Conservation (phyloP, 2,329 filamentous ascomycete genomes). For the Arthrinium phaeospermum region DNA sequence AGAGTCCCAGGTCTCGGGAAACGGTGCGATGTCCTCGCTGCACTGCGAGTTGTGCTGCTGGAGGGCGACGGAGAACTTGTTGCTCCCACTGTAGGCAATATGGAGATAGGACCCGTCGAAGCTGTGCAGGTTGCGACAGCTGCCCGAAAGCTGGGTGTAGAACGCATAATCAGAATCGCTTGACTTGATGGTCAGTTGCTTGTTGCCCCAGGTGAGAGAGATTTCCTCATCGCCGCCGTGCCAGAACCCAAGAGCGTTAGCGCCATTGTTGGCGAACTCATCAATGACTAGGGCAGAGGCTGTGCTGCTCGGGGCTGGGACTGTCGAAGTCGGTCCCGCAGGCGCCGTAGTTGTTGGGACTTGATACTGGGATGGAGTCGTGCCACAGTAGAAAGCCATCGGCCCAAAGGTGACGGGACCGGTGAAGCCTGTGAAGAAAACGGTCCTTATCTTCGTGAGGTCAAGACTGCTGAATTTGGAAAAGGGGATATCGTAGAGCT, state of each 20-base stretch:
- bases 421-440: slow-evolving; percentile 56
- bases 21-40: slow-evolving; percentile 60
- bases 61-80: slow-evolving; percentile 67
- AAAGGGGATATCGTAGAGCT: slow-evolving; percentile 64
- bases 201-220: slow-evolving; percentile 54
- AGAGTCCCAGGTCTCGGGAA: slow-evolving; percentile 71
- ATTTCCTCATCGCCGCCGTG: slow-evolving; percentile 69
- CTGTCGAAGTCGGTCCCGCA: slow-evolving; percentile 50
- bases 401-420: slow-evolving; percentile 58
- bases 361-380: slow-evolving; percentile 54
- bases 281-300: slow-evolving; percentile 63
- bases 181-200: slow-evolving; percentile 61
- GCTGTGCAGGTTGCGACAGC: slow-evolving; percentile 60
- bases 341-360: slow-evolving; percentile 47
- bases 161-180: slow-evolving; percentile 66
- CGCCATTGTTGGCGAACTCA: slow-evolving; percentile 56
- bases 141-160: slow-evolving; percentile 61
- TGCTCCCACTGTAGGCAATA: slow-evolving; percentile 66
- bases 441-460: slow-evolving; percentile 54
- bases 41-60: slow-evolving; percentile 71
- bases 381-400: slow-evolving; percentile 64
- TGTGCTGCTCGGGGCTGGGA: slow-evolving; percentile 55
- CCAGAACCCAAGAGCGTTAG: slow-evolving; percentile 68
- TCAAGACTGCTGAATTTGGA: slow-evolving; percentile 57
- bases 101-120: slow-evolving; percentile 67